Evolutionary conservation across 805 yeast genomes (phyloP).

Genomic region (Candida berthetii): DNA sequence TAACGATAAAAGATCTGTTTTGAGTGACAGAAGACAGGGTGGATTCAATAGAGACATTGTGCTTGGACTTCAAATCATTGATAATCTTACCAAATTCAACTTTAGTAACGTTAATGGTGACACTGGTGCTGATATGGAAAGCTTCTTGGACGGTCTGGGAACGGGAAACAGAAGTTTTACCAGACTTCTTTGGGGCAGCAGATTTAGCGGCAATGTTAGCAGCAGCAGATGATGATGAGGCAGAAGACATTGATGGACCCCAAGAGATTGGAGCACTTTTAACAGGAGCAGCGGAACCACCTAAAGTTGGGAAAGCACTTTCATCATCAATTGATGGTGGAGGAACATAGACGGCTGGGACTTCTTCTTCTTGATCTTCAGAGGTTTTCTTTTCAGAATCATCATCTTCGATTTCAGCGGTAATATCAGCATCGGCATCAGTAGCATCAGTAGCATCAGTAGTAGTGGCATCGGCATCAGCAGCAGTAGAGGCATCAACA

Average conservation of each 20-base stretch:
- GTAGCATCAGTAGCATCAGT: background rate
- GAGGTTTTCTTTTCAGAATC: slow-evolving; percentile 1
- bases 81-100: slow-evolving; percentile 67
- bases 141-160: slow-evolving; percentile 70
- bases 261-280: slow-evolving; percentile 20
- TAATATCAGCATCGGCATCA: slow-evolving; percentile 1
- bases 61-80: slow-evolving; percentile 50
- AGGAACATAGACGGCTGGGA: slow-evolving; percentile 9
- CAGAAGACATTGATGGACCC: slow-evolving; percentile 40
- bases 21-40: slow-evolving; percentile 71
- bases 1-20: slow-evolving; percentile 76
- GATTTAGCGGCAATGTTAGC: slow-evolving; percentile 16
- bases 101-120: slow-evolving; percentile 57
- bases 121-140: slow-evolving; percentile 64
- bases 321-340: slow-evolving; percentile 43
- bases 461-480: background rate
- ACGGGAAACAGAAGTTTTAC: slow-evolving; percentile 30
- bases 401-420: background rate
- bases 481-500: background rate
- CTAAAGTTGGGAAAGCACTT: slow-evolving; percentile 61
- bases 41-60: slow-evolving; percentile 71
- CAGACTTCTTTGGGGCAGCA: slow-evolving; percentile 17
- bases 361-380: slow-evolving; percentile 1
- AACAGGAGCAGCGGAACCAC: slow-evolving; percentile 28
- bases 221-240: slow-evolving; percentile 14